These are phyloP conservation scores for Grosmannia serpens DNA, from an alignment of 2,329 filamentous ascomycete genomes.

Conservation along the genomic window DNA sequence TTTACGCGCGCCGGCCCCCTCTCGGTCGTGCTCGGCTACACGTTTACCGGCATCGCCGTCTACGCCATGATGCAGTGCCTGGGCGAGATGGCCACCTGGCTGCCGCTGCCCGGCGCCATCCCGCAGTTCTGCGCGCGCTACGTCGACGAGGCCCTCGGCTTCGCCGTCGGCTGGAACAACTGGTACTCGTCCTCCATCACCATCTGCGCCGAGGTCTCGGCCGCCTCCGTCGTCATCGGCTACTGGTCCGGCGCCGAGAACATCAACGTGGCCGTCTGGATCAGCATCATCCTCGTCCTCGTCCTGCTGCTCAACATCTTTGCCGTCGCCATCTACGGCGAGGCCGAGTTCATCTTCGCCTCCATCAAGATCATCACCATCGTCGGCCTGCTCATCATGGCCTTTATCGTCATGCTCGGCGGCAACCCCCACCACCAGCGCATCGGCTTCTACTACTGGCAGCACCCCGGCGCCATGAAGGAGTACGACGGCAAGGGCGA, in stretches of 20 bases:
- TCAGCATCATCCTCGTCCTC: slow-evolving; percentile 36
- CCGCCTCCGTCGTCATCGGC: slow-evolving; percentile 32
- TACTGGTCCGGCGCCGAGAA: slow-evolving; percentile 25
- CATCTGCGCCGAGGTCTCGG: slow-evolving; percentile 31
- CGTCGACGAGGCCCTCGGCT: slow-evolving; percentile 34
- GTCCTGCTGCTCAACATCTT: slow-evolving; percentile 37
- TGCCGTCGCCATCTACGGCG: slow-evolving; percentile 38
- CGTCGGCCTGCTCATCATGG: slow-evolving; percentile 44
- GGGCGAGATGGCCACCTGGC: slow-evolving; percentile 49
- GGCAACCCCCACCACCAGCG: slow-evolving; percentile 39
- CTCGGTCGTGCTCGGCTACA: slow-evolving; percentile 29
- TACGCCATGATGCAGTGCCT: slow-evolving; percentile 31
- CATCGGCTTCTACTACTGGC: slow-evolving; percentile 44
- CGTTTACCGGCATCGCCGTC: slow-evolving; percentile 31
- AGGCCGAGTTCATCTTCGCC: slow-evolving; percentile 28
- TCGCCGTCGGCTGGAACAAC: slow-evolving; percentile 39
- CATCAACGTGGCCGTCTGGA: slow-evolving; percentile 26
- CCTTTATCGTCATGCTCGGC: slow-evolving; percentile 44
- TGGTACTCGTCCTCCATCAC: slow-evolving; percentile 39
- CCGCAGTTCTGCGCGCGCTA: slow-evolving; percentile 37
- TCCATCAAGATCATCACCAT: slow-evolving; percentile 48
- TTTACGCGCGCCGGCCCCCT: slow-evolving; percentile 31
- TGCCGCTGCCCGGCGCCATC: slow-evolving; percentile 44
- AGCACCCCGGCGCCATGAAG: slow-evolving; percentile 21
- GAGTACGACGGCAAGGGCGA: slow-evolving; percentile 26